Percentiles rank a stretch among this genome's conserved stretches.
Evolutionary conservation across 2,329 filamentous ascomycete genomes (phyloP).

Genomic region (Aureobasidium sp.): DNA sequence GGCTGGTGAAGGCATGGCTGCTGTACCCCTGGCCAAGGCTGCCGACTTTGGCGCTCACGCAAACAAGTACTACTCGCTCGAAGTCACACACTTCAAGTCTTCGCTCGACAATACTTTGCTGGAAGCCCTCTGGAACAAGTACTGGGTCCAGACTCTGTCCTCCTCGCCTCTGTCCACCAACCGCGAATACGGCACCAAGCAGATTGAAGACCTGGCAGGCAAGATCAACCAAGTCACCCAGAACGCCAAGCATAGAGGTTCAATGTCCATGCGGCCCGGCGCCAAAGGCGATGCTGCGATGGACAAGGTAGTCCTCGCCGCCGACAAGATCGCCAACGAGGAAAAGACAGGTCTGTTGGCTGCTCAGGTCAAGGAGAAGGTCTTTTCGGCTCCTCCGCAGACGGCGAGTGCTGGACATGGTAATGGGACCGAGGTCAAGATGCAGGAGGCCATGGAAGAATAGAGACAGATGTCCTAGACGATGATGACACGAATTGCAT

Average conservation of each 20-base stretch:
- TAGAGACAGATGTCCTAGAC: neutral
- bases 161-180: slow-evolving; percentile 86
- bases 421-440: slow-evolving; percentile 13
- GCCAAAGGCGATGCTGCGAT: slow-evolving; percentile 40
- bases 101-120: slow-evolving; percentile 79
- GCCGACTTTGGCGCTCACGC: slow-evolving; percentile 93
- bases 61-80: slow-evolving; percentile 80
- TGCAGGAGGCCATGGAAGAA: slow-evolving; percentile 16
- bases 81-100: slow-evolving; percentile 91
- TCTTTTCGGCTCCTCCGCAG: slow-evolving; percentile 39
- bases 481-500: slow-evolving; percentile 13
- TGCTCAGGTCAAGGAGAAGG: slow-evolving; percentile 52
- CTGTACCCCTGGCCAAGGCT: slow-evolving; percentile 84
- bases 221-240: slow-evolving; percentile 55
- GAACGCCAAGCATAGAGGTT: slow-evolving; percentile 22
- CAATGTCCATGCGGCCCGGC: slow-evolving; percentile 18
- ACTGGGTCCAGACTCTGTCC: slow-evolving; percentile 94
- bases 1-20: slow-evolving; percentile 49
- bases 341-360: slow-evolving; percentile 56
- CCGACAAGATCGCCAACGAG: slow-evolving; percentile 52
- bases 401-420: slow-evolving; percentile 12
- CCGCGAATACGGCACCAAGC: slow-evolving; percentile 84
- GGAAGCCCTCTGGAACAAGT: slow-evolving; percentile 94
- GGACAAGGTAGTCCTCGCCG: slow-evolving; percentile 52
- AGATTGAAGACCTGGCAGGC: slow-evolving; percentile 77